A percentile compares a stretch with the other conserved stretches of the same genome.
phyloP scores from a whole-genome alignment of 805 yeast genomes.

The Nakazawaea wyomingensis region DNA sequence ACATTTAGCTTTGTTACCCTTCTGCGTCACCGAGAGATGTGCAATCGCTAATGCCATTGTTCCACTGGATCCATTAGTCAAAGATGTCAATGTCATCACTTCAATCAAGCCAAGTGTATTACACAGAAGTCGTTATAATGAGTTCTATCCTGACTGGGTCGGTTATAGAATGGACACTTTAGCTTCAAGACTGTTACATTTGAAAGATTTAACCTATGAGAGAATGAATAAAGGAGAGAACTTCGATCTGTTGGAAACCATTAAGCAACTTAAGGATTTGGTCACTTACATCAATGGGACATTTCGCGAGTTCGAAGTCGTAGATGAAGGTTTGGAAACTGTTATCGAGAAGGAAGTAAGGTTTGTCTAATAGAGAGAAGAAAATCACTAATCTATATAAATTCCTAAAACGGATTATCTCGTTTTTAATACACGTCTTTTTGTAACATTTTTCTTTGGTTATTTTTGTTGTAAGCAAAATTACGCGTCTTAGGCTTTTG shows the following conservation, averaged over 20 bases:
- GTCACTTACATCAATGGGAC: slow-evolving; percentile 25
- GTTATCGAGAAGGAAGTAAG: background rate
- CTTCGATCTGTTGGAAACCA: slow-evolving; percentile 27
- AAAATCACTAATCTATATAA: slow-evolving; percentile 4
- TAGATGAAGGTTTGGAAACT: slow-evolving; percentile 12
- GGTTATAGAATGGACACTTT: slow-evolving; percentile 24
- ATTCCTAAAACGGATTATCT: background rate
- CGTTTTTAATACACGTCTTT: background rate
- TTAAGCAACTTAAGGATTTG: slow-evolving; percentile 22
- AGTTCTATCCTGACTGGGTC: slow-evolving; percentile 26
- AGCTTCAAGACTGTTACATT: slow-evolving; percentile 18
- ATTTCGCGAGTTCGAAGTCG: slow-evolving; percentile 30
- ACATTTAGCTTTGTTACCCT: slow-evolving; percentile 23
- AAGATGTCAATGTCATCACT: slow-evolving; percentile 27
- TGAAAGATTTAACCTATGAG: slow-evolving; percentile 17
- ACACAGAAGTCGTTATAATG: slow-evolving; percentile 24
- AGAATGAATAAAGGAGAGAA: slow-evolving; percentile 18
- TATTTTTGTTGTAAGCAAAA: background rate
- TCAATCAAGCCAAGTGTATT: slow-evolving; percentile 26
- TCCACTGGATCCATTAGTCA: slow-evolving; percentile 26
- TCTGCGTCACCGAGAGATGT: slow-evolving; percentile 25
- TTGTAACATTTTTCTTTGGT: background rate
- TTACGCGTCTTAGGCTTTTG: too few species aligned
- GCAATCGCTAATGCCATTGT: slow-evolving; percentile 27
- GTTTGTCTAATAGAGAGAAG: too few species aligned